Conservation (phyloP, 2,329 filamentous ascomycete species). For the Lecanicillium sp. region DNA sequence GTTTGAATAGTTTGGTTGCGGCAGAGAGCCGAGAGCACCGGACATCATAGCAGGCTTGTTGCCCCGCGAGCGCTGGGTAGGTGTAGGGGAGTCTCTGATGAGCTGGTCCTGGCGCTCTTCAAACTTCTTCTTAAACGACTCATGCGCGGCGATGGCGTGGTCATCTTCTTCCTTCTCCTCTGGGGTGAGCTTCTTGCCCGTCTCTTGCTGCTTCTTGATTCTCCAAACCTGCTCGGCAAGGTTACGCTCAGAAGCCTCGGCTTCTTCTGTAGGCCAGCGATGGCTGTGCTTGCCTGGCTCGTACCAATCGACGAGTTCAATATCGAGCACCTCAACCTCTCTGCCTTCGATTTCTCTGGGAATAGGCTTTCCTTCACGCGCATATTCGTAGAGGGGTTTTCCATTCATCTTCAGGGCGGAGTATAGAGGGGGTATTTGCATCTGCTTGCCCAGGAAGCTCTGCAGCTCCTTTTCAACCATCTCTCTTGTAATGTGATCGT, state of each 20-base stretch:
- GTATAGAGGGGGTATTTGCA: slow-evolving; percentile 87
- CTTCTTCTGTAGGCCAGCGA: slow-evolving; percentile 73
- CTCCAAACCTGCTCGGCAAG: slow-evolving; percentile 67
- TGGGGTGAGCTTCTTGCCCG: slow-evolving; percentile 39
- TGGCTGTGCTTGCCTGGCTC: slow-evolving; percentile 75
- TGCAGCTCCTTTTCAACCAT: slow-evolving; percentile 69
- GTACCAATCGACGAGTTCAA: slow-evolving; percentile 79
- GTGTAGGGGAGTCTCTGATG: slow-evolving; percentile 39
- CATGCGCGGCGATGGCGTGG: slow-evolving; percentile 46
- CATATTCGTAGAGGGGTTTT: slow-evolving; percentile 94
- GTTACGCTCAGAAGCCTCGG: slow-evolving; percentile 64
- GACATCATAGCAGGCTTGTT: slow-evolving; percentile 45
- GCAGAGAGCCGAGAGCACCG: slow-evolving; percentile 45
- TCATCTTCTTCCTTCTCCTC: slow-evolving; percentile 49
- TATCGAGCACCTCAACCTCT: slow-evolving; percentile 66
- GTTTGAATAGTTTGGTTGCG: slow-evolving; percentile 30
- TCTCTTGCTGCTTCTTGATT: slow-evolving; percentile 48
- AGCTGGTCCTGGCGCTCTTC: slow-evolving; percentile 51
- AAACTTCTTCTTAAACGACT: slow-evolving; percentile 50
- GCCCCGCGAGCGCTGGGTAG: slow-evolving; percentile 2
- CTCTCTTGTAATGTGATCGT: slow-evolving; percentile 73
- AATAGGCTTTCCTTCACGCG: slow-evolving; percentile 77
- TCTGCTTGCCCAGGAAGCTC: slow-evolving; percentile 71
- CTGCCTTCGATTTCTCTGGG: slow-evolving; percentile 78
- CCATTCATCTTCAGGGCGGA: slow-evolving; percentile 90